These are phyloP conservation scores for Zymoseptoria ardabiliae DNA, from an alignment of 2,329 filamentous ascomycete species.

Conservation along the genomic window DNA sequence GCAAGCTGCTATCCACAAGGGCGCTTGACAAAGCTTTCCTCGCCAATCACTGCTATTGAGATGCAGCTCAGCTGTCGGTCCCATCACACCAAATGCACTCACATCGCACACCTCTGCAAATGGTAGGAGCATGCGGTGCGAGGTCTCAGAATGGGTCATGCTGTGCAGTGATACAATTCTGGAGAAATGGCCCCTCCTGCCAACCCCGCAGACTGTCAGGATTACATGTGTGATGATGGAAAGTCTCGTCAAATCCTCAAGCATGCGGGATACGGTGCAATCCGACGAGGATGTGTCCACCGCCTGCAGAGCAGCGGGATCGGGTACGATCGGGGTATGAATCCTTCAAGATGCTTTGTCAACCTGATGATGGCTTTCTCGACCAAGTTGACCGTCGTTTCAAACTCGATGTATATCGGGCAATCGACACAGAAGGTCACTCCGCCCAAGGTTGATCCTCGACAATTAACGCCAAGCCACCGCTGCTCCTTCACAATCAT, in stretches of 20 bases:
- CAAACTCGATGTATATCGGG: not conserved
- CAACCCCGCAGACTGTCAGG: not conserved
- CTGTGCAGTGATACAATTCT: not conserved
- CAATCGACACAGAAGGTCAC: not conserved
- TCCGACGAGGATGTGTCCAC: not conserved
- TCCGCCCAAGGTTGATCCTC: not conserved
- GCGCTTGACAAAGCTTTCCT: not conserved
- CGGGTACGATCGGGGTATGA: not conserved
- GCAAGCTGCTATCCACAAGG: not conserved
- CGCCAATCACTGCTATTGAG: not conserved
- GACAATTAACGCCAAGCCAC: not conserved
- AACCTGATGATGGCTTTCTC: not conserved
- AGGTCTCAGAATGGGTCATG: not conserved
- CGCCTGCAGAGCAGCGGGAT: not conserved
- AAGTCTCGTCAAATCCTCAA: not conserved
- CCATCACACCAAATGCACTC: not conserved
- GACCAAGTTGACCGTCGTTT: not conserved
- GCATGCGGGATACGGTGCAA: not conserved
- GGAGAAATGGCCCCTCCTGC: not conserved
- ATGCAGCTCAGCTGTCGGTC: not conserved
- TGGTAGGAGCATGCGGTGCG: not conserved
- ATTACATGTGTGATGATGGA: not conserved
- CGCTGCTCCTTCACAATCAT: not conserved
- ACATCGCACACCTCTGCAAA: not conserved
- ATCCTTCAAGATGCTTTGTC: not conserved